A percentile compares a stretch with the other conserved stretches of the same genome.
Evolutionary conservation across 306 rosid species (phyloP).

Genomic region (Lathyrus oleraceus): DNA sequence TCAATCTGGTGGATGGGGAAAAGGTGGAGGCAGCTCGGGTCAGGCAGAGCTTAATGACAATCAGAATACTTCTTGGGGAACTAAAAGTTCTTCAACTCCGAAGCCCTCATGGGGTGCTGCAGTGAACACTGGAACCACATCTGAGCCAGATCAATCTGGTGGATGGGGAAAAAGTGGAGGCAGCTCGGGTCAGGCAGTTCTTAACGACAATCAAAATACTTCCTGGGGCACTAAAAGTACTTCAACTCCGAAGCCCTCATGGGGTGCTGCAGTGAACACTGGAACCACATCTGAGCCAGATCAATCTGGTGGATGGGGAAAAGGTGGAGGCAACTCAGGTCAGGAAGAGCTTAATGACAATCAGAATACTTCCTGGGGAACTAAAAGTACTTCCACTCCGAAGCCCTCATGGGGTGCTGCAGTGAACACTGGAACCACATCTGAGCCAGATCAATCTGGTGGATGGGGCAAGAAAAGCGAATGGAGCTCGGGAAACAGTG

Average conservation of each 20-base stretch:
- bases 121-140: constrained; percentile 33
- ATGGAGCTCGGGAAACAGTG: constrained; percentile 41
- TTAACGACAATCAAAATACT: constrained; percentile 29
- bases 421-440: constrained; percentile 33
- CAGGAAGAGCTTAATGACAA: constrained; percentile 38
- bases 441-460: constrained; percentile 45
- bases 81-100: constrained; percentile 48
- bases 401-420: constrained; percentile 76
- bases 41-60: constrained; percentile 38
- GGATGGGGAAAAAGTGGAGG: constrained; percentile 57
- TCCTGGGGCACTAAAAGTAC: constrained; percentile 66
- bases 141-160: constrained; percentile 44
- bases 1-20: constrained; percentile 61
- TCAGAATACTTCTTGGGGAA: constrained; percentile 56
- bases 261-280: constrained; percentile 63
- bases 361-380: constrained; percentile 57
- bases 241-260: constrained; percentile 52
- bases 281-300: constrained; percentile 38
- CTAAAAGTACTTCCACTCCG: constrained; percentile 48
- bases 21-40: constrained; percentile 42
- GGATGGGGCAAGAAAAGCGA: constrained; percentile 53
- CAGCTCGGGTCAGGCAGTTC: constrained; percentile 40
- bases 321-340: constrained; percentile 42
- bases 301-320: constrained; percentile 64
- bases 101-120: constrained; percentile 74